Evolutionary conservation across 139 green algal genomes (phyloP).

Genomic region (Auxenochlorella pyrenoidosa): DNA sequence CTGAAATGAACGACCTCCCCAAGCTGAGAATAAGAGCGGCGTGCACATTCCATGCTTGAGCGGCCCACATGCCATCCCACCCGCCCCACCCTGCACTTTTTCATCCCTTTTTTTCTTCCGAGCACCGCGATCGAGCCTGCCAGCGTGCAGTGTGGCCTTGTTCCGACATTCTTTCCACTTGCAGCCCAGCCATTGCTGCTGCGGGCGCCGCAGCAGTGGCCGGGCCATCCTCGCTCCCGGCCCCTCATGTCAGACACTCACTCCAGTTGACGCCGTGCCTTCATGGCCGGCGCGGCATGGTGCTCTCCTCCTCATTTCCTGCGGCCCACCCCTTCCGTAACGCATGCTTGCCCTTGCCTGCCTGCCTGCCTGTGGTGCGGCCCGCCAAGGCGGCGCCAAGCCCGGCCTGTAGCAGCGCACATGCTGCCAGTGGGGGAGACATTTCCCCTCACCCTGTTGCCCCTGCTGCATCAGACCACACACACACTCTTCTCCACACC

Average conservation of each 20-base stretch:
- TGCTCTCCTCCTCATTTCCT: too few species aligned
- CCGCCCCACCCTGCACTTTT: not conserved
- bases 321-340: too few species aligned
- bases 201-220: too few species aligned
- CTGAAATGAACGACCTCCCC: too few species aligned
- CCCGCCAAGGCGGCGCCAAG: too few species aligned
- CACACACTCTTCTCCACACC: not conserved
- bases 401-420: too few species aligned
- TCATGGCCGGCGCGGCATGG: too few species aligned
- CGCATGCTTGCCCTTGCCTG: not conserved
- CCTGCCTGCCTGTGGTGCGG: not conserved
- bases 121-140: not conserved
- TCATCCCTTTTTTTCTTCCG: not conserved
- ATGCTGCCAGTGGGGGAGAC: too few species aligned
- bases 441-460: not conserved
- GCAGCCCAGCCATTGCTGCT: not conserved
- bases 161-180: not conserved
- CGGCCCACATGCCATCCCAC: not conserved
- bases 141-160: not conserved
- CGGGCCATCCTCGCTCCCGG: not conserved
- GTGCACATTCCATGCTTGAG: too few species aligned
- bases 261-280: too few species aligned
- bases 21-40: too few species aligned
- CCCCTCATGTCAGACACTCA: not conserved
- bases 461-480: not conserved